phyloP scores from a whole-genome alignment of 164 flowering plant genomes.

The Tetracentron sinense region DNA sequence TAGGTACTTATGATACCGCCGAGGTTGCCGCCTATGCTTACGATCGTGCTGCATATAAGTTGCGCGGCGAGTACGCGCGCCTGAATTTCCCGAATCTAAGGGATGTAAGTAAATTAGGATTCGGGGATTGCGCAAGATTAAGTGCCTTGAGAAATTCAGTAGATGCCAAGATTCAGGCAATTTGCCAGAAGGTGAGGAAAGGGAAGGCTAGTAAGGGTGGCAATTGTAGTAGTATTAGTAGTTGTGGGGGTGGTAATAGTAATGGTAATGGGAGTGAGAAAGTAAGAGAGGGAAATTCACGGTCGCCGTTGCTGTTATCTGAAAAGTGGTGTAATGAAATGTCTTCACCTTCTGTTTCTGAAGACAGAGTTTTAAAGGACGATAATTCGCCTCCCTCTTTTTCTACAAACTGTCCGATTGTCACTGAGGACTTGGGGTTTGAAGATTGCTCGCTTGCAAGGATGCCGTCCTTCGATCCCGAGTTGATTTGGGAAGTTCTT shows the following conservation, averaged over 20 bases:
- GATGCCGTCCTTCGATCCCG: slow-evolving; percentile 84
- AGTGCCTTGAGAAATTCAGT: slow-evolving; percentile 49
- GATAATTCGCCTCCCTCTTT: slow-evolving; percentile 30
- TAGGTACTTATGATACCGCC: slow-evolving; percentile 83
- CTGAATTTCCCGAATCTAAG: slow-evolving; percentile 73
- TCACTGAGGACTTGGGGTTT: slow-evolving; percentile 20
- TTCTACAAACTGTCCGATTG: slow-evolving; percentile 17
- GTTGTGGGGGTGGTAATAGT: background rate
- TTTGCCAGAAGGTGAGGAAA: slow-evolving; percentile 54
- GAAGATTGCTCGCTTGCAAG: slow-evolving; percentile 53
- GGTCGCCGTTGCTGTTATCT: slow-evolving; percentile 17
- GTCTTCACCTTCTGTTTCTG: slow-evolving; percentile 32
- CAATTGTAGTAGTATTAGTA: slow-evolving; percentile 3
- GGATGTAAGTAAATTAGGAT: slow-evolving; percentile 46
- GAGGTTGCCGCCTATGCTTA: slow-evolving; percentile 95
- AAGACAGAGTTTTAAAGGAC: slow-evolving; percentile 36
- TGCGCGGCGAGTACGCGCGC: slow-evolving; percentile 84
- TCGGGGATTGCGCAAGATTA: slow-evolving; percentile 36
- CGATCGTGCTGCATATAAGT: slow-evolving; percentile 88
- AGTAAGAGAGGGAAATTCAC: slow-evolving; percentile 8
- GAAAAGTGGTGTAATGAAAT: slow-evolving; percentile 18
- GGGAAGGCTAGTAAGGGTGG: slow-evolving; percentile 39
- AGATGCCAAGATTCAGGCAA: slow-evolving; percentile 84
- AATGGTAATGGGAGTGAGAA: slow-evolving; percentile 7
- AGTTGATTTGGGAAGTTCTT: slow-evolving; percentile 87